Conservation (phyloP, 495 filamentous ascomycete genomes). For the Polyplosphaeria fusca region DNA sequence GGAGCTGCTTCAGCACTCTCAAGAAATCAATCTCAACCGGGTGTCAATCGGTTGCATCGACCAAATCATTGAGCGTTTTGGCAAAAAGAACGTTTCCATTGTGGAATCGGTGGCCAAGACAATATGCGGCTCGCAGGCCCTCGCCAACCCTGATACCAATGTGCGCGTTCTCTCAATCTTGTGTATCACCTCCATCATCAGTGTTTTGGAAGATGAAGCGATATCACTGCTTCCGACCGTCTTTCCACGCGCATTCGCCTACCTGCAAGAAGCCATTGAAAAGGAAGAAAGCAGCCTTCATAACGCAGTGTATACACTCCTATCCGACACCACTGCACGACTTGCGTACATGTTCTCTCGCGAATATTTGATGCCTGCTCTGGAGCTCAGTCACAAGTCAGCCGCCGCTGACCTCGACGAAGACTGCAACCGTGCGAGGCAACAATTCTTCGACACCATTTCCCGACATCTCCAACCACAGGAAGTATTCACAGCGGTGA, state of each 20-base stretch:
- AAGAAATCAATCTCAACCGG: conserved; percentile 69
- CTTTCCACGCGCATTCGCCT: conserved; percentile 64
- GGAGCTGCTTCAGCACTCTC: conserved; percentile 65
- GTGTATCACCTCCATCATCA: conserved; percentile 81
- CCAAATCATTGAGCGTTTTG: conserved; percentile 85
- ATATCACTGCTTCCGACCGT: conserved; percentile 76
- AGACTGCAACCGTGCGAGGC: conserved; percentile 59
- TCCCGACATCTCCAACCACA: conserved; percentile 71
- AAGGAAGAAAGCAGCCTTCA: conserved; percentile 62
- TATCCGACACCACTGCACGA: conserved; percentile 72
- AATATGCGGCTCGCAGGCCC: conserved; percentile 70
- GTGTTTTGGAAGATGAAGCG: conserved; percentile 78
- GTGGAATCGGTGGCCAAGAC: conserved; percentile 62
- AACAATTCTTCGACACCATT: conserved; percentile 65
- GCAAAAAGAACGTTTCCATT: conserved; percentile 74
- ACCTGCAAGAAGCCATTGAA: conserved; percentile 61
- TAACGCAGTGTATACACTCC: conserved; percentile 74
- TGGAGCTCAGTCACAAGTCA: conserved; percentile 67
- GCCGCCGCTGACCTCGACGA: conserved; percentile 55
- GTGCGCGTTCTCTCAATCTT: conserved; percentile 79
- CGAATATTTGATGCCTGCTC: conserved; percentile 63
- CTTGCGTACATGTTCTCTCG: conserved; percentile 82
- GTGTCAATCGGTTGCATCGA: conserved; percentile 83
- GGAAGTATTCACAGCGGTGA: conserved; percentile 63
- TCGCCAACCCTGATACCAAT: conserved; percentile 67